A percentile compares a stretch with the other conserved stretches of the same genome.
These are phyloP conservation scores for Apiospora hydei DNA, from an alignment of 2,329 filamentous ascomycete genomes.

Conservation along the genomic window DNA sequence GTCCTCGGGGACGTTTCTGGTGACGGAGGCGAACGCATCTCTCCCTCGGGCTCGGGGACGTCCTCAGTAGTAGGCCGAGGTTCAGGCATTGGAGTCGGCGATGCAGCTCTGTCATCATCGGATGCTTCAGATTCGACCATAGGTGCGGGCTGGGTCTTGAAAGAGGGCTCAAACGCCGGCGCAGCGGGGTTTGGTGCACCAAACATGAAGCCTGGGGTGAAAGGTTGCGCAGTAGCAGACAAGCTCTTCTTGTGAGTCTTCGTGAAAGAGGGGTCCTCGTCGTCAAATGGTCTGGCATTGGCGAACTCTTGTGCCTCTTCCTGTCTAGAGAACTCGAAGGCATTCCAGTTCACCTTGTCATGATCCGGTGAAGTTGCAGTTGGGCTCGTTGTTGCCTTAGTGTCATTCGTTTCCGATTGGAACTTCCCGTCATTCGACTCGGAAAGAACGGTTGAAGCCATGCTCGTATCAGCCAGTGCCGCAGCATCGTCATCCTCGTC, in stretches of 20 bases:
- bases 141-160: constrained; percentile 36
- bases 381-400: constrained; percentile 59
- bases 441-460: constrained; percentile 61
- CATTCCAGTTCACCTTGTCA: constrained; percentile 60
- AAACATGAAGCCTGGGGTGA: constrained; percentile 56
- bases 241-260: constrained; percentile 62
- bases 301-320: constrained; percentile 58
- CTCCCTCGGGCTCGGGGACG: constrained; percentile 31
- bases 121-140: constrained; percentile 36
- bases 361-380: constrained; percentile 61
- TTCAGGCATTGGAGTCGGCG: constrained; percentile 44
- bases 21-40: constrained; percentile 30
- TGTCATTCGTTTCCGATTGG: constrained; percentile 42
- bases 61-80: constrained; percentile 29
- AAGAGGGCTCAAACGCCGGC: constrained; percentile 39
- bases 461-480: constrained; percentile 55
- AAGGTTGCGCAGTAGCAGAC: constrained; percentile 75
- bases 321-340: constrained; percentile 66
- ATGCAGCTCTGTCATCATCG: constrained; percentile 42
- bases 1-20: constrained; percentile 31
- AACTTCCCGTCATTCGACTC: constrained; percentile 59
- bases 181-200: constrained; percentile 42
- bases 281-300: constrained; percentile 57
- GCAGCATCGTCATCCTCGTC: constrained; percentile 54
- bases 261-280: constrained; percentile 47